Evolutionary conservation across 2,329 filamentous ascomycete genomes (phyloP), one percentile per base, ranked within the genome.

Genomic region (Orbilia quercus): DNA sequence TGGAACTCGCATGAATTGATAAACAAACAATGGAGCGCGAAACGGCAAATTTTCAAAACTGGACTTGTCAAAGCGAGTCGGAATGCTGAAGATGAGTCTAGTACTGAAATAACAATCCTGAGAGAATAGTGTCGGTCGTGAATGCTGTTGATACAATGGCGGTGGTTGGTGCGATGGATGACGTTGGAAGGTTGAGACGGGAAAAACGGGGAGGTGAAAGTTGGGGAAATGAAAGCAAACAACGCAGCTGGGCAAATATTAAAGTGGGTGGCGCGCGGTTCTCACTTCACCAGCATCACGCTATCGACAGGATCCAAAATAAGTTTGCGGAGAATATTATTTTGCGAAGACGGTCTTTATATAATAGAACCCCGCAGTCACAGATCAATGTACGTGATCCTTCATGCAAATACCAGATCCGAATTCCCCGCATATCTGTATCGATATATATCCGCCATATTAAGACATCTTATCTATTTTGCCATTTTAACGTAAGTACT

Each of bases 111-210:
- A 31, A 48, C 9, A 36, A 47, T 55, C 38, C 16, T 20, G 31
- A 22, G 50, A 18, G 50, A 40, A 18, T 36, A 18, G 18, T 7
- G 28, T 40, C 16, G 40, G n/a, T 23, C 6, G n/a, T 28, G n/a
- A 23, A 12, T 9, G 45, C 25, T 53, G 47, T 2, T 36, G 23
- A 31, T 6, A 25, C 1, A 22, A 12, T 18, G 48, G 48, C 25
- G 36, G 60, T 47, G 54, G 38, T 44, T 38, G 59, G 54, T 64
- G 48, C 28, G 59, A 53, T 44, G 59, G 58, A 60, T 63, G 45
- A 53, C 36, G 60, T 47, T 42, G 38, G 36, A 45, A 45, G 7
- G 42, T 31, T 31, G 9, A 31, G 28, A 31, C 9, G 42, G 20
- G 42, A 45, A 22, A 20, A 14, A 7, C 7, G 45, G 45, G n/a